Evolutionary conservation across 164 flowering plant genomes (phyloP).

Genomic region (Kalanchoe fedtschenkoi): DNA sequence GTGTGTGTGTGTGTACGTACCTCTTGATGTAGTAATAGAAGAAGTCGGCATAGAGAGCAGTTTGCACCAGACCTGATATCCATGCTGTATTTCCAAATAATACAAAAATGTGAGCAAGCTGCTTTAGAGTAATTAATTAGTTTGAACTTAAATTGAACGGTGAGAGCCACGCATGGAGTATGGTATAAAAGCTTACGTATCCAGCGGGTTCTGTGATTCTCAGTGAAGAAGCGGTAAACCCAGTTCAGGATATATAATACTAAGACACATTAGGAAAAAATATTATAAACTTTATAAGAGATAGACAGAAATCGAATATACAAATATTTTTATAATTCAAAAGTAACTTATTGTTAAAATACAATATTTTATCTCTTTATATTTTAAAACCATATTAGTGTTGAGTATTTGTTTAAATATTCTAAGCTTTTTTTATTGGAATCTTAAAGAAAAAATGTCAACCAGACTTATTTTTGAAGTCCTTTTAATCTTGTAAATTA

Average conservation of each 20-base stretch:
- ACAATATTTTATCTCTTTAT: no score
- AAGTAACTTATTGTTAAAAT: no score
- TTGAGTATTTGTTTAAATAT: no score
- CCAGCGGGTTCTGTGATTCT: slow-evolving; percentile 35
- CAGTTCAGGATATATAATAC: slow-evolving; percentile 46
- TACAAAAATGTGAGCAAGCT: not conserved
- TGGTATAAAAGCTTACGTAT: slow-evolving; percentile 31
- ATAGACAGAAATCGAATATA: no score
- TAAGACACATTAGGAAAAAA: no score
- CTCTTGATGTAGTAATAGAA: slow-evolving; percentile 63
- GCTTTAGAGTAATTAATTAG: not conserved
- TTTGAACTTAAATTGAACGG: not conserved
- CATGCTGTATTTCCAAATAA: slow-evolving; percentile 32
- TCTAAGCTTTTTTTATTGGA: no score
- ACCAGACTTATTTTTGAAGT: no score
- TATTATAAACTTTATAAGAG: no score
- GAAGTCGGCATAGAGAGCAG: slow-evolving; percentile 62
- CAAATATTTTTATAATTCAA: no score
- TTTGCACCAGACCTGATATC: slow-evolving; percentile 57
- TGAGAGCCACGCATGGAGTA: not conserved
- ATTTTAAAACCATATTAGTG: no score
- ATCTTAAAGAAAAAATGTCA: no score
- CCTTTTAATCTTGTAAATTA: no score
- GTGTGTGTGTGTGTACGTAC: slow-evolving; percentile 17
- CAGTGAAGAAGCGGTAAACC: slow-evolving; percentile 43